Evolutionary conservation across 306 rosid species (phyloP), one percentile per base, ranked within the genome.

Genomic region (Ormosia emarginata): DNA sequence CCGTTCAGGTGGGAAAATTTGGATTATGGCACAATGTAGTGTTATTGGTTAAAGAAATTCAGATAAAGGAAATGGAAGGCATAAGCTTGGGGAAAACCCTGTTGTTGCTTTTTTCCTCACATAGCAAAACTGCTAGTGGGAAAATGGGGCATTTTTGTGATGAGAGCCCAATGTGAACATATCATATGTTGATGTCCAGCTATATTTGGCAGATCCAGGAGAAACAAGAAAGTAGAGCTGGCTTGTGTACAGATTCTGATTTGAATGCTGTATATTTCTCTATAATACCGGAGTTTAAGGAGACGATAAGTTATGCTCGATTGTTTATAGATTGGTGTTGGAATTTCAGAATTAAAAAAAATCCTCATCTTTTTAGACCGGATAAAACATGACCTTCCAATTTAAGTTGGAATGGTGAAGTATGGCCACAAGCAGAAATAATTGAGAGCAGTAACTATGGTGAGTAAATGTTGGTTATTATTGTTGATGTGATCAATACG

Each of bases 1-100:
- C 97, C 94, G 73, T 92, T 92, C 90, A 91, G 87, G 84, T 94
- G 97, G 97, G 97, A 94, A 82, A 89, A 85, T 70, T 84, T 94
- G 89, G 78, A 67, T 52, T 94, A 32, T 39, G 98, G 97, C 85
- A 85, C 98, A 49, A 77, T 79, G 9, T 94, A 88, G 86, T 79
- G 47, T 71, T 71, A 57, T 36, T 71, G 52, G 79, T 77, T 40
- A 66, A 55, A 37, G 69, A 59, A 67, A 37, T 77, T 82, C 15
- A 61, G 84, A 65, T 74, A 15, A 71, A 44, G 74, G 37, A 59
- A 30, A 8, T 18, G 71, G 3, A 63, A 82, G 79, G 53, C 67
- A 67, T 66, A 53, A 82, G 58, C 57, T 53, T 33, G 11, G n/a
- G 62, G 46, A 39, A 55, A 68, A 61, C 33, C 52, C 58, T 39